These are phyloP conservation scores for Friedmanniomyces endolithicus DNA, from an alignment of 495 filamentous ascomycete species.

Conservation along the genomic window DNA sequence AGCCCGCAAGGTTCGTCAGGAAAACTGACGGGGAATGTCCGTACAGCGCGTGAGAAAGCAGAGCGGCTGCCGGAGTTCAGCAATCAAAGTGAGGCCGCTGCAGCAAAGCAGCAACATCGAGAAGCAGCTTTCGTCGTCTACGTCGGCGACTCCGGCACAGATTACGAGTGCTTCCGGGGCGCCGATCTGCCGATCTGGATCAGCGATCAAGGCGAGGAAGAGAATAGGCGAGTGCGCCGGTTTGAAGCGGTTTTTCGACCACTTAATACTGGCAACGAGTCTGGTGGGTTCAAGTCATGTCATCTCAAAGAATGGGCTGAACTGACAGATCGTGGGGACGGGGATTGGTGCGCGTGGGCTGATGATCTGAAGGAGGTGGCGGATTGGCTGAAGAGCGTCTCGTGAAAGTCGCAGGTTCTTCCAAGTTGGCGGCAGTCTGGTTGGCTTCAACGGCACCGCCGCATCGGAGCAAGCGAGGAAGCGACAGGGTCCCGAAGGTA, in stretches of 20 bases:
- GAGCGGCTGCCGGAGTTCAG: neutral
- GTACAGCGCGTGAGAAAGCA: constrained; percentile 26
- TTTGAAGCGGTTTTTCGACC: constrained; percentile 21
- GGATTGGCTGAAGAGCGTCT: neutral
- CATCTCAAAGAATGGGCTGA: too few species aligned
- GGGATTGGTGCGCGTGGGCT: constrained; percentile 3
- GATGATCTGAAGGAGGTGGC: constrained; percentile 1
- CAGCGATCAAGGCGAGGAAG: constrained; percentile 19
- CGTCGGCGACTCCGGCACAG: constrained; percentile 29
- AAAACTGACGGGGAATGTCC: constrained; percentile 9
- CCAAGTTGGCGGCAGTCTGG: too few species aligned
- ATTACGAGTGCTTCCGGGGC: constrained; percentile 26
- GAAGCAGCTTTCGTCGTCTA: constrained; percentile 13
- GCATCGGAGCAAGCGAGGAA: too few species aligned
- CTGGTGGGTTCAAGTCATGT: too few species aligned
- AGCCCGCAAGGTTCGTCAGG: constrained; percentile 14
- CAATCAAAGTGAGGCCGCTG: too few species aligned
- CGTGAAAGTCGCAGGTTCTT: neutral
- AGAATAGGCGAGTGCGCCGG: constrained; percentile 11
- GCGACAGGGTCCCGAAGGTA: too few species aligned
- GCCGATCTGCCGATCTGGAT: constrained; percentile 30
- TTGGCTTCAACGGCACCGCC: too few species aligned
- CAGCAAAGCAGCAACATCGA: neutral
- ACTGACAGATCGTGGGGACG: too few species aligned
- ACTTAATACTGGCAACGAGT: too few species aligned